Evolutionary conservation across 345 rosid species (phyloP).

Genomic region (Dipteronia dyeriana): DNA sequence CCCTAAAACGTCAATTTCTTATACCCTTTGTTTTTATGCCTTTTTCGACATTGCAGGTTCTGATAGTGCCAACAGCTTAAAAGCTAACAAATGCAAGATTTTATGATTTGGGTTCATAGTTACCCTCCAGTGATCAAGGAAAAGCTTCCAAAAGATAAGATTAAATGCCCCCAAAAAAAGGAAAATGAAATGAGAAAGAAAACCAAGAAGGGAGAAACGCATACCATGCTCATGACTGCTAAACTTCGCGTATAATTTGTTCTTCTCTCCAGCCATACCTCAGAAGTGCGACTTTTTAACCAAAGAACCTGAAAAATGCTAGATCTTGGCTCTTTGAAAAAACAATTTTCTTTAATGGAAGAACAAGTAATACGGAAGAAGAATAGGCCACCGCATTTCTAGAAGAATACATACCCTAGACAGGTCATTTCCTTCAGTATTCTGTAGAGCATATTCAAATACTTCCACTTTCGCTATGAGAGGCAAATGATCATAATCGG

Average conservation of each 20-base stretch:
- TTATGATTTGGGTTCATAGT: not conserved
- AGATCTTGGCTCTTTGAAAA: slow-evolving; percentile 15
- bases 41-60: not conserved
- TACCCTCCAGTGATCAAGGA: not conserved
- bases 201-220: slow-evolving; percentile 25
- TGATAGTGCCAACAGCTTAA: not conserved
- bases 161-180: not conserved
- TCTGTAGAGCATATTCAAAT: slow-evolving; percentile 80
- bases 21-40: not conserved
- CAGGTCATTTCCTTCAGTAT: slow-evolving; percentile 96
- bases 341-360: slow-evolving; percentile 12
- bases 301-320: slow-evolving; percentile 76
- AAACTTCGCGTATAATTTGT: slow-evolving; percentile 96
- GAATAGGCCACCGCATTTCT: slow-evolving; percentile 10
- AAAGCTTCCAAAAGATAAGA: not conserved
- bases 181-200: not conserved
- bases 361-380: slow-evolving; percentile 1
- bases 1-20: not conserved
- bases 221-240: slow-evolving; percentile 99
- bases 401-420: slow-evolving; percentile 59
- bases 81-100: not conserved
- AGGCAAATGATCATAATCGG: slow-evolving; percentile 90
- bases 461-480: slow-evolving; percentile 94
- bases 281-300: slow-evolving; percentile 98
- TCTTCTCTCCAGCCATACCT: slow-evolving; percentile 98